Evolutionary conservation across 805 yeast genomes (phyloP).

Genomic region (Spathaspora hagerdaliae): DNA sequence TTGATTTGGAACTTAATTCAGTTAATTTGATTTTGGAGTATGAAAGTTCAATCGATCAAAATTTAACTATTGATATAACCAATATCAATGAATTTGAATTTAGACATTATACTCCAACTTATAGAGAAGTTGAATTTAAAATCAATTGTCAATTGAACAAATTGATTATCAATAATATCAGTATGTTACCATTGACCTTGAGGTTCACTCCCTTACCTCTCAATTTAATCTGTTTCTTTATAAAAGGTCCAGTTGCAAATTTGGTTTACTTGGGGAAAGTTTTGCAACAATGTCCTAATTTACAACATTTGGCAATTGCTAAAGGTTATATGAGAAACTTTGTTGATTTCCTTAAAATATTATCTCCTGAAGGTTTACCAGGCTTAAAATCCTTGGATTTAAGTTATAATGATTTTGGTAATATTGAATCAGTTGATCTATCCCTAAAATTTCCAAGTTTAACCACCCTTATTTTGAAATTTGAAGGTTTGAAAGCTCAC

Average conservation of each 20-base stretch:
- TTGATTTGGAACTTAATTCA: neutral
- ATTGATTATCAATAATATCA: constrained; percentile 1
- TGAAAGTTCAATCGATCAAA: constrained; percentile 2
- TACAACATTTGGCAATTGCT: neutral
- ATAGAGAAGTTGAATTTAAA: constrained; percentile 1
- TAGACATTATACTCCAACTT: constrained; percentile 4
- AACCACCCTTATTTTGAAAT: constrained; percentile 5
- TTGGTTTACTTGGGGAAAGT: constrained; percentile 1
- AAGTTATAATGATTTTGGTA: constrained; percentile 4
- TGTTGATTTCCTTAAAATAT: neutral
- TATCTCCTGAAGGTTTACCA: constrained; percentile 2
- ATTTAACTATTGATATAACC: neutral
- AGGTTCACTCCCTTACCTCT: neutral
- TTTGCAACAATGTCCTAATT: constrained; percentile 1
- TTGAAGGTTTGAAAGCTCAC: constrained; percentile 3
- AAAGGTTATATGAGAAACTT: constrained; percentile 1
- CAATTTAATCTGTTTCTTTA: neutral
- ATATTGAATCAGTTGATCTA: constrained; percentile 1
- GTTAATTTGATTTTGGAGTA: constrained; percentile 1
- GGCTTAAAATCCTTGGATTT: constrained; percentile 1
- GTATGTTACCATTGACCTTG: constrained; percentile 2
- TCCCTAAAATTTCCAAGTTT: constrained; percentile 3
- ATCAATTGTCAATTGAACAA: neutral
- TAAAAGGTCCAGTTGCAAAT: constrained; percentile 3
- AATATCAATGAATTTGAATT: constrained; percentile 2